phyloP scores from a whole-genome alignment of 2,329 filamentous ascomycete genomes.

The Akanthomyces uredinophilus region DNA sequence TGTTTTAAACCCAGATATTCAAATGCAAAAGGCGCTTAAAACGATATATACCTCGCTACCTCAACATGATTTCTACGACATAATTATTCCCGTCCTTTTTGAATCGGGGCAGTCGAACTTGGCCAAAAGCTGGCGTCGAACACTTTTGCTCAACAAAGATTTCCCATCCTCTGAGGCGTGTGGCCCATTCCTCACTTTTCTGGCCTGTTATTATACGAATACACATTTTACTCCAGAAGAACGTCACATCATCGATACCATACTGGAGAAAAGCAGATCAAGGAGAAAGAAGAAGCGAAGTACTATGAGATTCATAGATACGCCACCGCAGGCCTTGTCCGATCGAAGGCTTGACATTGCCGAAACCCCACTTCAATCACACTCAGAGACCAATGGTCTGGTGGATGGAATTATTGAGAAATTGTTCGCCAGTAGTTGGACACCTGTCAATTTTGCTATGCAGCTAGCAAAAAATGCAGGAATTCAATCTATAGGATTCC shows the following conservation, averaged over 20 bases:
- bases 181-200: slow-evolving; percentile 43
- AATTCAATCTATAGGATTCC: slow-evolving; percentile 65
- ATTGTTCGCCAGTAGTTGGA: slow-evolving; percentile 69
- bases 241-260: slow-evolving; percentile 15
- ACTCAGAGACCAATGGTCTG: slow-evolving; percentile 13
- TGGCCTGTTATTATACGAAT: slow-evolving; percentile 41
- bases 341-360: background rate
- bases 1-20: slow-evolving; percentile 31
- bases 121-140: slow-evolving; percentile 44
- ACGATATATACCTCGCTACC: slow-evolving; percentile 41
- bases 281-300: background rate
- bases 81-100: slow-evolving; percentile 47
- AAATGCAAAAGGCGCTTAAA: slow-evolving; percentile 36
- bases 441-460: slow-evolving; percentile 68
- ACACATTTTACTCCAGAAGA: slow-evolving; percentile 35
- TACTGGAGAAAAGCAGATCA: background rate
- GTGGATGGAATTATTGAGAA: slow-evolving; percentile 24
- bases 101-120: slow-evolving; percentile 38
- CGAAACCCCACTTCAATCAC: background rate
- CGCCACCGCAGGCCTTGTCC: background rate
- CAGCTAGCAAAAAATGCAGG: slow-evolving; percentile 66
- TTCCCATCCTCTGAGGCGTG: slow-evolving; percentile 36
- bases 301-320: background rate
- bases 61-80: slow-evolving; percentile 44
- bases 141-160: slow-evolving; percentile 38